These are phyloP conservation scores for Aspergillus caelatus DNA, from an alignment of 2,329 filamentous ascomycete species.

Conservation along the genomic window DNA sequence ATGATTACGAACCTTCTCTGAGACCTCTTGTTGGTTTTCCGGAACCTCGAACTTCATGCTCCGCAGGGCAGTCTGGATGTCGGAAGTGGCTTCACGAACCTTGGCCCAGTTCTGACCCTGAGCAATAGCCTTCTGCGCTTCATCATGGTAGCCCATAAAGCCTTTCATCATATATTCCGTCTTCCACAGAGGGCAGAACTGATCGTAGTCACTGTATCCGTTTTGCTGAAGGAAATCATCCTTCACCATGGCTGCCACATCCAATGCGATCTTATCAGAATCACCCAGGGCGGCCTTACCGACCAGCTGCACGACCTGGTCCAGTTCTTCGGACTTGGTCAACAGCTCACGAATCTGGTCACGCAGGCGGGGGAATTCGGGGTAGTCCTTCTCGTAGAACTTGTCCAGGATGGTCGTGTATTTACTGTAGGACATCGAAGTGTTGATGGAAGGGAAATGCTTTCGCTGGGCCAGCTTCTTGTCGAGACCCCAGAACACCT, in stretches of 20 bases:
- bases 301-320: constrained; percentile 97
- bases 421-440: constrained; percentile 91
- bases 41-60: constrained; percentile 98
- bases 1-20: constrained; percentile 69
- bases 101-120: constrained; percentile 92
- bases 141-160: constrained; percentile 97
- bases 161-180: constrained; percentile 99
- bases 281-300: constrained; percentile 96
- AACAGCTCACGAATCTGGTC: constrained; percentile 93
- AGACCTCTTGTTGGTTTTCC: constrained; percentile 75
- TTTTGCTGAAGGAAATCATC: constrained; percentile 99
- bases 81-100: constrained; percentile 85
- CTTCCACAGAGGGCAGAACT: constrained; percentile 99
- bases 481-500: constrained; percentile 99
- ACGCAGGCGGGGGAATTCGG: constrained; percentile 90
- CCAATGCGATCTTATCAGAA: constrained; percentile 96
- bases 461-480: constrained; percentile 99
- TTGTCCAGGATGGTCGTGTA: constrained; percentile 87
- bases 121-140: constrained; percentile 90
- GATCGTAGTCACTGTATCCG: constrained; percentile 97
- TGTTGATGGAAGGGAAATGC: constrained; percentile 99
- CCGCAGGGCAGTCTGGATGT: constrained; percentile 81
- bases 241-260: constrained; percentile 89
- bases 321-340: constrained; percentile 92
- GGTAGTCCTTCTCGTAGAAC: constrained; percentile 90